Conservation (phyloP, 129 eudicot genomes). For the Flaveria bidentis region DNA sequence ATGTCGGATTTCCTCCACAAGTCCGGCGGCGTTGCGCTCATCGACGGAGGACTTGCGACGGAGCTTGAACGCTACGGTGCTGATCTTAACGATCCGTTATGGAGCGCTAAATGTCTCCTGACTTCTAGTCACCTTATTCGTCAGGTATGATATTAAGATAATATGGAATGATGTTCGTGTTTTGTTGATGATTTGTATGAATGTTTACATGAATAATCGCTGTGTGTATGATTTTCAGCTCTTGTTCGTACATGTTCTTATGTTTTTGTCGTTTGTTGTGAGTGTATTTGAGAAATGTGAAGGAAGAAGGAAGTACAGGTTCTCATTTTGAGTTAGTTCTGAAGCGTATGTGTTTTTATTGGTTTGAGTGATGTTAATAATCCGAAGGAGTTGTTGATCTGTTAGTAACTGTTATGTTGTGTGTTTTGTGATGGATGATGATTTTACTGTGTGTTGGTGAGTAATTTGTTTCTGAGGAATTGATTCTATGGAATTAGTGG, state of each 20-base stretch:
- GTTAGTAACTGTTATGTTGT: not conserved
- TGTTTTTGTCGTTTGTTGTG: conserved; percentile 10
- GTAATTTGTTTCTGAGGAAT: conserved; percentile 6
- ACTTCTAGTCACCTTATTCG: conserved; percentile 69
- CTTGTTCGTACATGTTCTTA: not conserved
- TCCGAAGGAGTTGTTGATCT: not conserved
- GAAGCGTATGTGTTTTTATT: conserved; percentile 6
- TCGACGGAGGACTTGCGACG: conserved; percentile 94
- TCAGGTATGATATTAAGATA: conserved; percentile 42
- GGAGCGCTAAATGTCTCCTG: conserved; percentile 92
- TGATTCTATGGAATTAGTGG: not conserved
- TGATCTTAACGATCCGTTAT: conserved; percentile 79
- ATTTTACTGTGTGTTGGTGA: not conserved
- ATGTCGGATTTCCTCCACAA: conserved; percentile 56
- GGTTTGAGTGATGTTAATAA: not conserved
- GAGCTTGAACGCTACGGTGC: conserved; percentile 91
- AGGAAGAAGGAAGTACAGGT: not conserved
- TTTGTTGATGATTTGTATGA: conserved; percentile 1
- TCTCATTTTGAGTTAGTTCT: not conserved
- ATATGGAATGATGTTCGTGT: not conserved
- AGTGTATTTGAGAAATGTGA: conserved; percentile 9
- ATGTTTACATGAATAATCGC: not conserved
- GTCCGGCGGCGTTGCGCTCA: conserved; percentile 72
- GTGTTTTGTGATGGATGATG: not conserved
- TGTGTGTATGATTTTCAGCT: too few species aligned